These are phyloP conservation scores for Diutina siamensis DNA, from an alignment of 1,139 yeast species.

Conservation along the genomic window DNA sequence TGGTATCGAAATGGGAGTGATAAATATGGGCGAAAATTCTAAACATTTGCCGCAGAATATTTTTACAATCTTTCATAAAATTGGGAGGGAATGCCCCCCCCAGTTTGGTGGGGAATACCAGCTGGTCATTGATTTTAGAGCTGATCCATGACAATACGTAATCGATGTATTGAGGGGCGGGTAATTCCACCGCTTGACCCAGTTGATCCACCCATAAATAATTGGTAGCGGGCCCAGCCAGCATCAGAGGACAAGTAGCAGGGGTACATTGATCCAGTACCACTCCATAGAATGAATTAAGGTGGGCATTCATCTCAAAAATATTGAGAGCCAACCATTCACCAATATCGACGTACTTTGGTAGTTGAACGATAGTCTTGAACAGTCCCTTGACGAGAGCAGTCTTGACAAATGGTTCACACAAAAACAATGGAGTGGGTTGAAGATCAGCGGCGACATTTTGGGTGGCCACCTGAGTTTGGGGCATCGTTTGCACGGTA, in stretches of 20 bases:
- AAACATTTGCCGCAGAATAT: conserved; percentile 85
- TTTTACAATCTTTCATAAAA: conserved; percentile 71
- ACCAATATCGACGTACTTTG: conserved; percentile 85
- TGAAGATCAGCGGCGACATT: conserved; percentile 6
- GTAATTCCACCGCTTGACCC: conserved; percentile 70
- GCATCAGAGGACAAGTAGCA: conserved; percentile 86
- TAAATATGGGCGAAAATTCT: conserved; percentile 94
- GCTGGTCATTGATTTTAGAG: conserved; percentile 77
- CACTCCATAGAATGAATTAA: conserved; percentile 81
- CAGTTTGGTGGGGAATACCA: conserved; percentile 81
- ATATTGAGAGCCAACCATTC: conserved; percentile 95
- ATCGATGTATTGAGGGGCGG: conserved; percentile 90
- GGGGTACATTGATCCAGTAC: conserved; percentile 84
- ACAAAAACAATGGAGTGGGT: conserved; percentile 53
- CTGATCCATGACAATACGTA: conserved; percentile 87
- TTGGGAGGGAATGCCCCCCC: conserved; percentile 92
- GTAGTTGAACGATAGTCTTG: conserved; percentile 88
- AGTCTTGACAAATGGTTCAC: conserved; percentile 90
- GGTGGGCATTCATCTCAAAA: conserved; percentile 77
- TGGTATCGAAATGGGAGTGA: conserved; percentile 86
- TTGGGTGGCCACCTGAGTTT: conserved; percentile 7
- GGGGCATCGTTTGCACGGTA: conserved; percentile 11
- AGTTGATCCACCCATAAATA: conserved; percentile 83
- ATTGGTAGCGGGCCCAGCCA: conserved; percentile 87
- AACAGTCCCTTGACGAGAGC: conserved; percentile 96